Base-by-base conservation (phyloP, 1,139 yeast species). In the Lodderomyces theae region DNA sequence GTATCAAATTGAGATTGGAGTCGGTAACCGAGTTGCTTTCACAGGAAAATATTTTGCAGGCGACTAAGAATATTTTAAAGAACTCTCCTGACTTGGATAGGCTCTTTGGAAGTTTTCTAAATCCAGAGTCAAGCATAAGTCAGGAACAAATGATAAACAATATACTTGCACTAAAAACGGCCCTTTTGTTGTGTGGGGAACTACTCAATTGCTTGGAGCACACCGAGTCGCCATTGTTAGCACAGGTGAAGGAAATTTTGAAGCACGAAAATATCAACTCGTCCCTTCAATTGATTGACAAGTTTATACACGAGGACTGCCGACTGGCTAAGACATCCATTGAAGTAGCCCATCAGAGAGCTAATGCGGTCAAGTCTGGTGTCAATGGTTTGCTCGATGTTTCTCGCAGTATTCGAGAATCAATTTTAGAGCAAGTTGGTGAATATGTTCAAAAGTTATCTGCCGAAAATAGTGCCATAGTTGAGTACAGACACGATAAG, bases 301-400 rank as follows among this genome's bases (percentile, higher is more conserved):
- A 54, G 4, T 55, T 53, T 24, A 61, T 73, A 8, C 64, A 66
- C 44, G 69, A 63, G 17, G 75, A 71, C 44, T 65, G 73, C 37
- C 46, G 47, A 4, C 69, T 74, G 74, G 75, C 75, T 0, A 54
- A 52, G 1, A 57, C 59, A 2, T 53, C 65, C 1, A 46, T 67
- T 5, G 75, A 73, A 34, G 47, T 72, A 22, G 66, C 64, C 39
- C 69, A 69, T 44, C 78, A 72, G 45, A 62, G 62, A 45, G 61
- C 70, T 31, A 69, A 69, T 51, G 77, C 78, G 0, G 65, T 73
- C 0, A 67, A 59, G 44, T 51, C 63, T 23, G 77, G 77, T 0
- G 51, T 57, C 2, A 74, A 74, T 52, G 79, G 79, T 0, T 53
- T 74, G 18, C 51, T 74, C 2, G 78, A 72, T 51, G 64, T 71